Evolutionary conservation across 306 rosid genomes (phyloP), one percentile per base, ranked within the genome.

Genomic region (Castanospermum australe): DNA sequence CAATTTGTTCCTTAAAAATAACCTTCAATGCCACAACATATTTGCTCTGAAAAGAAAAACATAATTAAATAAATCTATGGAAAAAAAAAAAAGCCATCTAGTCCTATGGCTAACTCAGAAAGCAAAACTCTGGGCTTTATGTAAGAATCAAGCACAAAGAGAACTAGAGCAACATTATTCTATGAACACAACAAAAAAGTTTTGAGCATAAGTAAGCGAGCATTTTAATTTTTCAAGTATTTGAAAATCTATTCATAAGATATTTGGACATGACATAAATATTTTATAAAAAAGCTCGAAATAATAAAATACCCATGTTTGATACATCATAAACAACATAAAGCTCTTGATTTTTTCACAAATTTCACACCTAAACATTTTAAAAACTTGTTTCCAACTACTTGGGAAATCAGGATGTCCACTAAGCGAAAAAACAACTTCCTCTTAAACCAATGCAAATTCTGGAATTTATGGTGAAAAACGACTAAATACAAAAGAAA

Each of bases 11-110:
- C 91, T 88, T 89, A 72, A 84, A 91, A 38, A 93, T 84, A 64
- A 88, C 83, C 85, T 93, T 93, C 87, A 93, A 79, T n/a, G 98
- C 98, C 64, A 93, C 90, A 38, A 93, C 68, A 50, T 52, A 88
- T 67, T 90, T 83, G 87, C 93, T 93, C 98, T 91, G 95, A 21
- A 38, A 14, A 64, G 30, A 30, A 22, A 22, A 47, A 13, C 5
- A 17, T 0, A 48, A 6, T 17, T 20, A 7, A 52, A 11, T 5
- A 62, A 51, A n/a, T 17, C 51, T 35, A 18, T 22, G 38, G 17
- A 44, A 12, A 44, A 47, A 24, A 48, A 22, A 44, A 12, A 44
- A 47, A 24, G 33, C 15, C 18, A 41, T 35, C 59, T 60, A 42
- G 42, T 18, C 1, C 6, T 5, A 5, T 42, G 1, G 32, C 50